phyloP scores from a whole-genome alignment of 192 early-diverging fungal species.

The Podila epigama region DNA sequence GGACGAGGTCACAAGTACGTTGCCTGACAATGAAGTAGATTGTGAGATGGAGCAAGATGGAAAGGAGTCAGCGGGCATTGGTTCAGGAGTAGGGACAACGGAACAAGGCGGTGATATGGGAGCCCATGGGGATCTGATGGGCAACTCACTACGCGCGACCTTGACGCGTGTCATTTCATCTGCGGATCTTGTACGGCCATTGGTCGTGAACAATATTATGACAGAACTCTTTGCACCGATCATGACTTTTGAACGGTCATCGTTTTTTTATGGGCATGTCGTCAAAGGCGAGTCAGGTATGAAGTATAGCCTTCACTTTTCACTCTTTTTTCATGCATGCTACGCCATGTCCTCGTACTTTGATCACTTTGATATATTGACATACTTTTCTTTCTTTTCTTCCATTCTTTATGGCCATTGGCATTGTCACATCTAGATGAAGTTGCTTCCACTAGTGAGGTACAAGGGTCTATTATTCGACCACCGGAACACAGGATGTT shows the following conservation, averaged over 20 bases:
- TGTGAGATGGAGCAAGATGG: too few relatives aligned
- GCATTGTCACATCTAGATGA: too few relatives aligned
- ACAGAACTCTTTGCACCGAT: conserved; percentile 39
- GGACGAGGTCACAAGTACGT: too few relatives aligned
- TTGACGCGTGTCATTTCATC: conserved; percentile 12
- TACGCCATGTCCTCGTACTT: not conserved
- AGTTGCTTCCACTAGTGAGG: too few relatives aligned
- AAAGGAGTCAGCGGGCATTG: not conserved
- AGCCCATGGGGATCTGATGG: conserved; percentile 7
- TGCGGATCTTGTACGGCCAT: conserved; percentile 6
- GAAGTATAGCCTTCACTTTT: not conserved
- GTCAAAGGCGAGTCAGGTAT: not conserved
- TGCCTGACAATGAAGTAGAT: too few relatives aligned
- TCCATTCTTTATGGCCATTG: too few relatives aligned
- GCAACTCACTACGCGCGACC: conserved; percentile 12
- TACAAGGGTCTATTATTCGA: too few relatives aligned
- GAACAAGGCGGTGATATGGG: not conserved
- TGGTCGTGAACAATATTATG: conserved; percentile 36
- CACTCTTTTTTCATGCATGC: not conserved
- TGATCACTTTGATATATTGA: not conserved
- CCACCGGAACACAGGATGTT: not conserved
- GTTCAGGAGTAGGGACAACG: not conserved
- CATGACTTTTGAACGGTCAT: conserved; percentile 21
- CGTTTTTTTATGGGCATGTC: conserved; percentile 15
- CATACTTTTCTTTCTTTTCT: too few relatives aligned